Evolutionary conservation across 345 rosid species (phyloP).

Genomic region (Lumnitzera racemosa): DNA sequence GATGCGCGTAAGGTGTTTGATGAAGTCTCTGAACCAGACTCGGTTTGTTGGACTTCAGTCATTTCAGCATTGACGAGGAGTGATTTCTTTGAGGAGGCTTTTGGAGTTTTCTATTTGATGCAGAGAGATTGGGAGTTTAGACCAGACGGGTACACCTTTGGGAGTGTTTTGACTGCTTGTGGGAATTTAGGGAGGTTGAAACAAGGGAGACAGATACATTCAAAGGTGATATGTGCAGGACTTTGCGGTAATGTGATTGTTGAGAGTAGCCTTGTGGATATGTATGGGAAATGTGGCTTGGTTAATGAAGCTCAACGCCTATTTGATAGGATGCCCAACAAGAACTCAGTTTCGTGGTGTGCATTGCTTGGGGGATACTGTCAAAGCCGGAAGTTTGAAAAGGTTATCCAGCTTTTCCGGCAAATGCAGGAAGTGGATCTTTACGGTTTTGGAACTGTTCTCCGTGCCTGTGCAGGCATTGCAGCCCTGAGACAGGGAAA

Average conservation of each 20-base stretch:
- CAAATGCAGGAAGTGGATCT: slow-evolving; percentile 47
- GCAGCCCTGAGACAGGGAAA: slow-evolving; percentile 68
- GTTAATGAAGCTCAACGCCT: slow-evolving; percentile 44
- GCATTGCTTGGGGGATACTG: slow-evolving; percentile 82
- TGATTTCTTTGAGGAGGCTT: slow-evolving; percentile 48
- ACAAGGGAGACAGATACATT: slow-evolving; percentile 81
- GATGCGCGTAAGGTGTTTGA: slow-evolving; percentile 62
- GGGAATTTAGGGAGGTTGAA: slow-evolving; percentile 59
- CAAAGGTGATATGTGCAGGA: slow-evolving; percentile 44
- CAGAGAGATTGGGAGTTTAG: slow-evolving; percentile 33
- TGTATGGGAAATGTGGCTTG: slow-evolving; percentile 84
- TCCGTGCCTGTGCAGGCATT: slow-evolving; percentile 82
- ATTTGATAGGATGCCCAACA: slow-evolving; percentile 58
- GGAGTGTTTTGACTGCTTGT: slow-evolving; percentile 72
- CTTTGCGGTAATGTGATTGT: slow-evolving; percentile 50
- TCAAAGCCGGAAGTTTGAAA: slow-evolving; percentile 54
- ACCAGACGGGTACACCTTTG: slow-evolving; percentile 69
- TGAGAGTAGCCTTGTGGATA: slow-evolving; percentile 82
- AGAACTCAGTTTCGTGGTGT: slow-evolving; percentile 71
- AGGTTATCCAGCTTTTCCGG: slow-evolving; percentile 57
- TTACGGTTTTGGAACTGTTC: slow-evolving; percentile 75
- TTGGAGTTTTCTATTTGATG: slow-evolving; percentile 49
- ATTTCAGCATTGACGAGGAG: slow-evolving; percentile 61
- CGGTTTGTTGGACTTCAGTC: slow-evolving; percentile 71
- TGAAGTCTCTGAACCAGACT: slow-evolving; percentile 70